A percentile compares a stretch with the other conserved stretches of the same genome.
Conservation (phyloP, 2,329 filamentous ascomycete species). For the Paraphaeosphaeria minitans region DNA sequence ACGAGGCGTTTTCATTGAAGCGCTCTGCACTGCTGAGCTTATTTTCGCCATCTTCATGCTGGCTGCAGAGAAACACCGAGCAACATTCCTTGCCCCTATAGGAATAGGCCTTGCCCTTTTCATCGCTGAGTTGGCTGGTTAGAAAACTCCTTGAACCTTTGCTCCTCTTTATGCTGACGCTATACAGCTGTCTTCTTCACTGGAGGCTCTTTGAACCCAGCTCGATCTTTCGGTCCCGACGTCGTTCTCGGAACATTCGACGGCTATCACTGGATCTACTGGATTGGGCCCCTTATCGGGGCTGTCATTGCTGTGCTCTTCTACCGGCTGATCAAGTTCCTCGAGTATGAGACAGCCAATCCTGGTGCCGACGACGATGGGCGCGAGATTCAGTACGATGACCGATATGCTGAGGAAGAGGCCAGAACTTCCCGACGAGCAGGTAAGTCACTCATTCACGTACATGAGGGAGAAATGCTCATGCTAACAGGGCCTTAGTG, state of each 20-base stretch:
- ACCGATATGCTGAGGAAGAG: slow-evolving; percentile 19
- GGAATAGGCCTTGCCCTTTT: slow-evolving; percentile 54
- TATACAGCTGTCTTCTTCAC: slow-evolving; percentile 52
- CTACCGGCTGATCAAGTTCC: slow-evolving; percentile 55
- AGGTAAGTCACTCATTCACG: slow-evolving; percentile 17
- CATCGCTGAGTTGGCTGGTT: slow-evolving; percentile 52
- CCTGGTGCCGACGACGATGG: slow-evolving; percentile 55
- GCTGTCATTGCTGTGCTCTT: slow-evolving; percentile 54
- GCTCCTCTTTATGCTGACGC: slow-evolving; percentile 15
- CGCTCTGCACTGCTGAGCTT: slow-evolving; percentile 56
- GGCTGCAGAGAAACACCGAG: slow-evolving; percentile 49
- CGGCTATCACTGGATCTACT: slow-evolving; percentile 58
- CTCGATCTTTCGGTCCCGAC: slow-evolving; percentile 56
- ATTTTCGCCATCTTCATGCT: slow-evolving; percentile 57
- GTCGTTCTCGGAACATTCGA: slow-evolving; percentile 52
- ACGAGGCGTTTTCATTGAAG: slow-evolving; percentile 56
- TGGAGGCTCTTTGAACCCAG: slow-evolving; percentile 55
- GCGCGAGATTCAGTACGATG: slow-evolving; percentile 33
- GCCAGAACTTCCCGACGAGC: slow-evolving; percentile 12
- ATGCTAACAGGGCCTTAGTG: slow-evolving; percentile 26
- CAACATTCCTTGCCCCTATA: slow-evolving; percentile 48
- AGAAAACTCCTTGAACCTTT: slow-evolving; percentile 2
- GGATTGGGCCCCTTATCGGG: slow-evolving; percentile 55
- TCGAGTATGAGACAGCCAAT: slow-evolving; percentile 59
- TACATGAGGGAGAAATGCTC: neutral